These are phyloP conservation scores for Lentithecium fluviatile DNA, from an alignment of 495 filamentous ascomycete species.

Conservation along the genomic window DNA sequence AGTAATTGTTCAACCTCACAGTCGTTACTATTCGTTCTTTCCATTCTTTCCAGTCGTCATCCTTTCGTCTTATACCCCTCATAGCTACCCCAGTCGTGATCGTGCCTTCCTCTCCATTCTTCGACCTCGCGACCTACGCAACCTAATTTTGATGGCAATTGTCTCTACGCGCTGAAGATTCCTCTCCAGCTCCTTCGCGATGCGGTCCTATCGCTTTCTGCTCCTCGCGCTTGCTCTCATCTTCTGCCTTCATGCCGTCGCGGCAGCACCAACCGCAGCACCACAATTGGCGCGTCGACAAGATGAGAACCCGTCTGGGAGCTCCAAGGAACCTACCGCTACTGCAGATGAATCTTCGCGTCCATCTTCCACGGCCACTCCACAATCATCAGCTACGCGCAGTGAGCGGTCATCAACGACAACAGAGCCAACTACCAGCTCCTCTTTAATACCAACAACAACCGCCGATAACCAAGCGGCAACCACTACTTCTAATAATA, in stretches of 20 bases:
- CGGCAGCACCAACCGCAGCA: slow-evolving; percentile 8
- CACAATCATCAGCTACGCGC: slow-evolving; percentile 13
- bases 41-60: slow-evolving; percentile 5
- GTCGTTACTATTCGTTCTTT: slow-evolving; percentile 2
- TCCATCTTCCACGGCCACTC: neutral
- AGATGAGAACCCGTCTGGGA: slow-evolving; percentile 9
- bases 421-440: slow-evolving; percentile 5
- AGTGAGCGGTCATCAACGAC: slow-evolving; percentile 4
- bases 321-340: slow-evolving; percentile 6
- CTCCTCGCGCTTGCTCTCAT: slow-evolving; percentile 17
- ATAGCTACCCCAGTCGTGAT: neutral
- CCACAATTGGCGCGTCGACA: slow-evolving; percentile 9
- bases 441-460: neutral
- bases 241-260: slow-evolving; percentile 8
- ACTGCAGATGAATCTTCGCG: neutral
- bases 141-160: slow-evolving; percentile 21
- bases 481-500: slow-evolving; percentile 2
- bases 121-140: neutral
- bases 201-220: slow-evolving; percentile 26
- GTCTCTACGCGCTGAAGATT: slow-evolving; percentile 7
- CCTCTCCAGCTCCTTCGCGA: slow-evolving; percentile 1
- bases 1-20: neutral
- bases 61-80: neutral
- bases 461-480: slow-evolving; percentile 2
- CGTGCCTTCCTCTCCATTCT: neutral